phyloP scores from a whole-genome alignment of 768 basidiomycete genomes.

The Suillus lakei region DNA sequence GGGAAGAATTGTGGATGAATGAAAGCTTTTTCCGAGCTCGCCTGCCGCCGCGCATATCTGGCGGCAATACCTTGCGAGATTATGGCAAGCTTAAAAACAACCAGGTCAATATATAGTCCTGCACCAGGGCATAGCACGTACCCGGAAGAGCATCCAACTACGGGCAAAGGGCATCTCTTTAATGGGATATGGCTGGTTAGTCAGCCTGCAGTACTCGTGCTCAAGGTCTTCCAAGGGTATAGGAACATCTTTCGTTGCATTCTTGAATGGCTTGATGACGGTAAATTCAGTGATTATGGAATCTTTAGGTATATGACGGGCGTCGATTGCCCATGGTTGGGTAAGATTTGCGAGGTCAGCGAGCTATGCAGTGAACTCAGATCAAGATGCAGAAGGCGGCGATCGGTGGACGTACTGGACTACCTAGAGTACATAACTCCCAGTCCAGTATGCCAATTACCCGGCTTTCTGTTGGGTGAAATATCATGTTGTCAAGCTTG shows the following conservation, averaged over 20 bases:
- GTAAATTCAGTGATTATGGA: conserved; percentile 18
- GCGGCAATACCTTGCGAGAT: conserved; percentile 93
- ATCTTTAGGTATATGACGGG: conserved; percentile 39
- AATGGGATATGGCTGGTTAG: conserved; percentile 73
- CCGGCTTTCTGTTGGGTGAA: conserved; percentile 88
- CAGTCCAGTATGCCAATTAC: conserved; percentile 97
- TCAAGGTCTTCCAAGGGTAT: conserved; percentile 76
- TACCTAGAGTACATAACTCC: conserved; percentile 96
- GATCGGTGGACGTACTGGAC: conserved; percentile 59
- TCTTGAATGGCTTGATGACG: conserved; percentile 67
- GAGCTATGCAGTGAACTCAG: conserved; percentile 46
- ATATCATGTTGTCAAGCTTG: conserved; percentile 96
- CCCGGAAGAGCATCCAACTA: conserved; percentile 87
- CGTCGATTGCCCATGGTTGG: conserved; percentile 75
- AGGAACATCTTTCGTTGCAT: conserved; percentile 57
- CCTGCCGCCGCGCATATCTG: conserved; percentile 82
- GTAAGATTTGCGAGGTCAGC: conserved; percentile 93
- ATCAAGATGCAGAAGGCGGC: background rate
- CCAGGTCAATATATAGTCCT: conserved; percentile 6
- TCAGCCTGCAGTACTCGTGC: conserved; percentile 76
- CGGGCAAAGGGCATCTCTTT: conserved; percentile 77
- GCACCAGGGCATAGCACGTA: conserved; percentile 34
- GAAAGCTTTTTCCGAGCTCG: conserved; percentile 81
- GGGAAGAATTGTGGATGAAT: conserved; percentile 53
- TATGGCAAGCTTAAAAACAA: conserved; percentile 60